Percentiles rank a stretch among this genome's conserved stretches.
These are phyloP conservation scores for Candida mattraensis DNA, from an alignment of 805 yeast genomes.

Conservation along the genomic window DNA sequence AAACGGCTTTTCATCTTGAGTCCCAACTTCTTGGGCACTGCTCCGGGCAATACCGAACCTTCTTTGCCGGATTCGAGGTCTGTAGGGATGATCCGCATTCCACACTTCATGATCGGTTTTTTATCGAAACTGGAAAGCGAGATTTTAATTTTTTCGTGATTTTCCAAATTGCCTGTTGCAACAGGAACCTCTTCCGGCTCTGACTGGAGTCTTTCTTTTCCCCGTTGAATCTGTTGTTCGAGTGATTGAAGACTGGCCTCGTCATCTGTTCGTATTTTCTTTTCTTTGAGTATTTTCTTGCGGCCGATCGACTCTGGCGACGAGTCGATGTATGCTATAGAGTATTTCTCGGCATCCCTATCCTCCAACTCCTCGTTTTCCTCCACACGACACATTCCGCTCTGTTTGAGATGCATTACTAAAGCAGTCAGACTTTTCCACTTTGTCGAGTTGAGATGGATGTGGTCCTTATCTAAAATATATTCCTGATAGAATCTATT, in stretches of 20 bases:
- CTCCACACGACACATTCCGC: slow-evolving; percentile 55
- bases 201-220: slow-evolving; percentile 27
- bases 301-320: slow-evolving; percentile 48
- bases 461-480: slow-evolving; percentile 76
- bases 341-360: slow-evolving; percentile 36
- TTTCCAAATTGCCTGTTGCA: slow-evolving; percentile 5
- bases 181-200: slow-evolving; percentile 2
- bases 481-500: slow-evolving; percentile 90
- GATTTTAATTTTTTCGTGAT: slow-evolving; percentile 23
- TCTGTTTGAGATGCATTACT: slow-evolving; percentile 55
- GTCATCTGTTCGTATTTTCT: slow-evolving; percentile 44
- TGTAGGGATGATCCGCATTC: slow-evolving; percentile 28
- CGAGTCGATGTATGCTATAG: slow-evolving; percentile 51
- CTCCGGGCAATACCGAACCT: slow-evolving; percentile 13
- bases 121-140: slow-evolving; percentile 5
- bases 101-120: slow-evolving; percentile 31
- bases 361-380: slow-evolving; percentile 36
- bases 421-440: slow-evolving; percentile 75
- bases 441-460: slow-evolving; percentile 87
- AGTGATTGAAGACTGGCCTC: slow-evolving; percentile 42
- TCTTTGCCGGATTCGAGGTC: slow-evolving; percentile 19
- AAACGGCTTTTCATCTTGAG: slow-evolving; percentile 19
- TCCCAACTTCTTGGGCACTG: slow-evolving; percentile 7
- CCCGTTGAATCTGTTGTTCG: slow-evolving; percentile 54
- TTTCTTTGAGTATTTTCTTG: slow-evolving; percentile 39